A percentile compares a stretch with the other conserved stretches of the same genome.
phyloP scores from a whole-genome alignment of 2,329 filamentous ascomycete genomes.

The Epichloe typhina region DNA sequence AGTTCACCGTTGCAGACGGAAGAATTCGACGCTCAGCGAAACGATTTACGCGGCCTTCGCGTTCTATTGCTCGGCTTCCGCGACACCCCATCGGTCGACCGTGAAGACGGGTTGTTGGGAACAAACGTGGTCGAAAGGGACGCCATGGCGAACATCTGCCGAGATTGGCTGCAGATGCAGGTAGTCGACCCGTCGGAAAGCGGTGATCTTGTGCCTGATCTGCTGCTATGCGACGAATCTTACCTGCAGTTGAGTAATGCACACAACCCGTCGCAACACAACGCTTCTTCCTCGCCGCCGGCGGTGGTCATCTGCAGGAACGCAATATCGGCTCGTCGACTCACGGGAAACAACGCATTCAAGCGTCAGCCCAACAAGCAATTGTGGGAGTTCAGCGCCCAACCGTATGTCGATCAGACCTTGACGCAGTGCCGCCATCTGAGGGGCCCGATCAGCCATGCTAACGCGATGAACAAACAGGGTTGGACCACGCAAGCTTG shows the following conservation, averaged over 20 bases:
- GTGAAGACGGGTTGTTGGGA: slow-evolving; percentile 2
- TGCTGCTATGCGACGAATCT: slow-evolving; percentile 15
- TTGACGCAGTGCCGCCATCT: slow-evolving; percentile 4
- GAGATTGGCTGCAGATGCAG: slow-evolving; percentile 21
- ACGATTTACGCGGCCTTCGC: slow-evolving; percentile 18
- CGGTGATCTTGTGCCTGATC: slow-evolving; percentile 11
- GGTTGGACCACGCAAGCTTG: slow-evolving; percentile 23
- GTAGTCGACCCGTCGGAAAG: slow-evolving; percentile 8
- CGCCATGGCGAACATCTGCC: slow-evolving; percentile 14
- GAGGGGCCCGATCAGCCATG: background rate
- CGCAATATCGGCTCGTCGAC: slow-evolving; percentile 1
- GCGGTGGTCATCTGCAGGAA: slow-evolving; percentile 5
- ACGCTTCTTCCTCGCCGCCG: slow-evolving; percentile 4
- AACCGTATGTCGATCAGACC: slow-evolving; percentile 15
- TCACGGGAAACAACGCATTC: background rate
- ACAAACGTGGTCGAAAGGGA: slow-evolving; percentile 4
- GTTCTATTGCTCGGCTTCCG: slow-evolving; percentile 15
- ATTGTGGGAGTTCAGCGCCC: slow-evolving; percentile 24
- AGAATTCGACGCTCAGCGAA: slow-evolving; percentile 16
- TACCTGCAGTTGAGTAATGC: slow-evolving; percentile 11
- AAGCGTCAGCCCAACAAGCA: slow-evolving; percentile 6
- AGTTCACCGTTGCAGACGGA: slow-evolving; percentile 9
- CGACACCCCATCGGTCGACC: slow-evolving; percentile 3
- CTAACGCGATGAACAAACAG: slow-evolving; percentile 9
- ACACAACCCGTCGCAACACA: slow-evolving; percentile 8